These are phyloP conservation scores for Quercus phellos DNA, from an alignment of 331 rosid species.

Conservation along the genomic window DNA sequence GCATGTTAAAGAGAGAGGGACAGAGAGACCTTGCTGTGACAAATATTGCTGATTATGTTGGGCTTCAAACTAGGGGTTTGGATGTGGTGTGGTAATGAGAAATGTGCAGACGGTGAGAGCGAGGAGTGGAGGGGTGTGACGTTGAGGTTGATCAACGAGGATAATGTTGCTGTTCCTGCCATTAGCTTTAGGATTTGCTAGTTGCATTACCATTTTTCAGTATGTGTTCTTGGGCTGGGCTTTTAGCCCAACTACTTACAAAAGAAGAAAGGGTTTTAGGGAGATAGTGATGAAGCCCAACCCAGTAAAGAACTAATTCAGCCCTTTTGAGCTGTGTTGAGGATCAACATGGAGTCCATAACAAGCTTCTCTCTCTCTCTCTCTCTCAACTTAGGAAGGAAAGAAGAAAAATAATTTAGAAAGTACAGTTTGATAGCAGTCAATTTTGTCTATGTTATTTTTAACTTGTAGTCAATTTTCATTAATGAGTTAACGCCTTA, in stretches of 20 bases:
- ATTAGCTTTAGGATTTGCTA: conserved; percentile 7
- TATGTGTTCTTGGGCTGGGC: background rate
- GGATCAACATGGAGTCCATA: no score
- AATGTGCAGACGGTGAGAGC: conserved; percentile 12
- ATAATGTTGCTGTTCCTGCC: conserved; percentile 37
- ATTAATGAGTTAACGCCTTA: no score
- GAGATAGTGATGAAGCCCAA: no score
- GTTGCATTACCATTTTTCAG: background rate
- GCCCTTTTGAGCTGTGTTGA: no score
- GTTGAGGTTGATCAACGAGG: conserved; percentile 20
- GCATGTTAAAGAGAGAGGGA: background rate
- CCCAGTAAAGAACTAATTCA: no score
- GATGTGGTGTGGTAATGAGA: conserved; percentile 13
- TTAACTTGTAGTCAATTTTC: no score
- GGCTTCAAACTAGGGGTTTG: conserved; percentile 15
- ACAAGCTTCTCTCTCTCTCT: no score
- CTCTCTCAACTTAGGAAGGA: no score
- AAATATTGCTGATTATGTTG: conserved; percentile 18
- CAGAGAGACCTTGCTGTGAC: conserved; percentile 40
- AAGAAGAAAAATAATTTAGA: no score
- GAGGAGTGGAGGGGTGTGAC: conserved; percentile 23
- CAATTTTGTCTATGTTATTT: no score
- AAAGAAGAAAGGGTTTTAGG: no score
- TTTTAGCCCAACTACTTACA: background rate
- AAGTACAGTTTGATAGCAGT: no score